phyloP scores from a whole-genome alignment of 768 basidiomycete genomes.

The Trametes punicea region DNA sequence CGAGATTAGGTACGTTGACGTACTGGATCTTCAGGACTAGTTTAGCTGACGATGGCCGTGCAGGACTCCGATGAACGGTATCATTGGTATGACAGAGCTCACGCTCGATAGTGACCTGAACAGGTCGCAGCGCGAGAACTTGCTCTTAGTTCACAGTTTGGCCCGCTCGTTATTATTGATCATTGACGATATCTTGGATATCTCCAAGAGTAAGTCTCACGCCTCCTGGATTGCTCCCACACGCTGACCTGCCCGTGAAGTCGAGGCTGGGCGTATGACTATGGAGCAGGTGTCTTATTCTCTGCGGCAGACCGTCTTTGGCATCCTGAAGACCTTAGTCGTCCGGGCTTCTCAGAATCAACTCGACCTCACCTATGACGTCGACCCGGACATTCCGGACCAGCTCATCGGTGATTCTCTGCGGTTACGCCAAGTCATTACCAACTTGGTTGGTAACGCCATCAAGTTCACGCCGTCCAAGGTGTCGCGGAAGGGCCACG shows the following conservation, averaged over 20 bases:
- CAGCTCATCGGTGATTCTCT: conserved; percentile 96
- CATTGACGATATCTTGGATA: conserved; percentile 99
- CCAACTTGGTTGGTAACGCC: conserved; percentile 92
- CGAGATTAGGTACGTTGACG: conserved; percentile 72
- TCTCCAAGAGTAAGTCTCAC: conserved; percentile 89
- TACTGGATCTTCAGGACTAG: not conserved
- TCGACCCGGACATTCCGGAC: conserved; percentile 94
- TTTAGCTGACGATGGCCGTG: not conserved
- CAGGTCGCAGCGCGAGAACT: conserved; percentile 89
- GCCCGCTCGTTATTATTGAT: conserved; percentile 91
- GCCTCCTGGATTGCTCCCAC: conserved; percentile 18
- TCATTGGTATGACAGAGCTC: conserved; percentile 99
- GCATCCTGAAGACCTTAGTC: conserved; percentile 96
- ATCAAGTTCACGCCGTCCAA: conserved; percentile 95
- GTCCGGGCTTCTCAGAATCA: conserved; percentile 97
- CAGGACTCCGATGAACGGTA: conserved; percentile 99
- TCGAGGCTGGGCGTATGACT: conserved; percentile 99
- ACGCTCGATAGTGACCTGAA: conserved; percentile 96
- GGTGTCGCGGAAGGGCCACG: conserved; percentile 77
- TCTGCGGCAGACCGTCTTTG: conserved; percentile 93
- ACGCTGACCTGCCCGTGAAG: conserved; percentile 36
- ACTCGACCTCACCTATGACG: conserved; percentile 92
- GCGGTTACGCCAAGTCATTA: conserved; percentile 91
- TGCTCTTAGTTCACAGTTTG: conserved; percentile 92
- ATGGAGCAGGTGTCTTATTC: conserved; percentile 99